Percentiles rank a stretch among this genome's conserved stretches.
Conservation (phyloP, 306 rosid genomes). For the Pyrus pyrifolia region DNA sequence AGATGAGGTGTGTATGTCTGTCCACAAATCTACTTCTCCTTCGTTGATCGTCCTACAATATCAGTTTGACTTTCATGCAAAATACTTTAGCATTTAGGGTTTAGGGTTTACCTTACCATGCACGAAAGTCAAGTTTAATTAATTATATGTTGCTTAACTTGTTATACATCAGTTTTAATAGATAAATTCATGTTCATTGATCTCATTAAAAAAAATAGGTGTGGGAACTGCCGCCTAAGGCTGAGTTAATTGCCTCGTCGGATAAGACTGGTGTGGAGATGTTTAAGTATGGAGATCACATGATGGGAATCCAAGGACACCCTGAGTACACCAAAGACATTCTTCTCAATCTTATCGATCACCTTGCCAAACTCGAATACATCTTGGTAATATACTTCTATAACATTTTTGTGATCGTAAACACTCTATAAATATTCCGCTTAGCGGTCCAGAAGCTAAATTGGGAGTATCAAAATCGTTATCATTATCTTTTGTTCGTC, state of each 20-base stretch:
- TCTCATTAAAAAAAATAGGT: conserved; percentile 28
- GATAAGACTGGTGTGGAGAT: conserved; percentile 75
- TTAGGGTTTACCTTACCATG: not conserved
- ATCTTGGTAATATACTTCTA: conserved; percentile 32
- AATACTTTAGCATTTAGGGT: not conserved
- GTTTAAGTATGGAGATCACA: conserved; percentile 64
- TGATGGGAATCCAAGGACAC: conserved; percentile 92
- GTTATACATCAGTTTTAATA: no score
- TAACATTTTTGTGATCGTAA: not conserved
- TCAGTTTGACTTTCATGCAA: not conserved
- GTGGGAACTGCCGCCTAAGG: conserved; percentile 62
- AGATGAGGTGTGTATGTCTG: conserved; percentile 58
- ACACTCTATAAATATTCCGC: no score
- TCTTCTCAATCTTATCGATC: conserved; percentile 61
- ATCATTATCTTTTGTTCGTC: not conserved
- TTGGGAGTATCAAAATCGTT: no score
- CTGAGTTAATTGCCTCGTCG: conserved; percentile 76
- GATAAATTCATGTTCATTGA: not conserved
- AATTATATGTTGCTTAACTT: no score
- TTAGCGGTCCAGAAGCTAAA: no score
- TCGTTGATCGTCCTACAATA: not conserved
- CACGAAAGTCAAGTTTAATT: not conserved
- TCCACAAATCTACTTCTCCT: not conserved
- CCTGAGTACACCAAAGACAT: conserved; percentile 86
- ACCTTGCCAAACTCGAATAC: conserved; percentile 36